These are phyloP conservation scores for Pichia californica DNA, from an alignment of 805 yeast species.

Conservation along the genomic window DNA sequence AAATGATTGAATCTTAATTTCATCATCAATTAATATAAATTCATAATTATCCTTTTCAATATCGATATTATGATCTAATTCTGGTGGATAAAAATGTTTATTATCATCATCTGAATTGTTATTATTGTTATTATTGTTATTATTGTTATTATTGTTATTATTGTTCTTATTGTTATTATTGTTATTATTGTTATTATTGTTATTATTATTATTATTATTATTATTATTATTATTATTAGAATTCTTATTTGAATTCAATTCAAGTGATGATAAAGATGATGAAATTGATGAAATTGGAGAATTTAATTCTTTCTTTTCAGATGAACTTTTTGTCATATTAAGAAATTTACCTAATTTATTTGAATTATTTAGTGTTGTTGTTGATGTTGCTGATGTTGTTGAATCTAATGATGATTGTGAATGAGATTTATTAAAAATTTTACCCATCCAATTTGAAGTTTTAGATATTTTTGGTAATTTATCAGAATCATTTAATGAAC, in stretches of 20 bases:
- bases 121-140: not conserved
- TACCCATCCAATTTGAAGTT: constrained; percentile 20
- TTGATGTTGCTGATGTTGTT: not conserved
- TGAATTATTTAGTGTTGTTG: constrained; percentile 6
- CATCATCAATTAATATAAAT: constrained; percentile 24
- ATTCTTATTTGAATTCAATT: not conserved
- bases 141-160: not conserved
- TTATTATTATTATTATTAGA: not conserved
- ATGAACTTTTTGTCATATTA: not conserved
- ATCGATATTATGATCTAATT: constrained; percentile 28
- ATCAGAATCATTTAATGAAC: not conserved
- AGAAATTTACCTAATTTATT: not conserved
- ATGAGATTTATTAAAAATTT: constrained; percentile 19
- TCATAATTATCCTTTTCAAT: constrained; percentile 20
- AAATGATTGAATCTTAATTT: constrained; percentile 16
- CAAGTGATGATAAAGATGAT: constrained; percentile 8
- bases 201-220: not conserved
- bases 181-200: not conserved
- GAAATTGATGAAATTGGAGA: constrained; percentile 10
- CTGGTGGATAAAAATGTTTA: constrained; percentile 32
- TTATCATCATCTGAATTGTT: constrained; percentile 1
- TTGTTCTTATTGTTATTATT: not conserved
- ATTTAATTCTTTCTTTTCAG: not conserved
- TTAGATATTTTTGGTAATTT: not conserved
- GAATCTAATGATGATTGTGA: not conserved